phyloP scores from a whole-genome alignment of 2,329 filamentous ascomycete genomes.

The Sarocladium kiliense region DNA sequence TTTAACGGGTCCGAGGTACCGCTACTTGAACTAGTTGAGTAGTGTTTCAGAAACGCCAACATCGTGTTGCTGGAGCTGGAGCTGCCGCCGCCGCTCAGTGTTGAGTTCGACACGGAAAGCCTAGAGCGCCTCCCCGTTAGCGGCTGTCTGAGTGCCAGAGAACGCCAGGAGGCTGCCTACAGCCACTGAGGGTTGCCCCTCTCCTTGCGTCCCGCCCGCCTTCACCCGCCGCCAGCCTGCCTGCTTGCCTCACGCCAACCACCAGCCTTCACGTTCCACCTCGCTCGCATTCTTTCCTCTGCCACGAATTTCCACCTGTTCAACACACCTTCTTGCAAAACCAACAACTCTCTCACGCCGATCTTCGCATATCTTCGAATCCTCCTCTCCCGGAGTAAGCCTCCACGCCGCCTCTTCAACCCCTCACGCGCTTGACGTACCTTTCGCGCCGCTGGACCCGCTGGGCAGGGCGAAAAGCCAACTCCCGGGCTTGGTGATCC shows the following conservation, averaged over 20 bases:
- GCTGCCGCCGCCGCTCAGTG: no score
- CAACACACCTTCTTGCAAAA: background rate
- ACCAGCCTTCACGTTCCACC: slow-evolving; percentile 8
- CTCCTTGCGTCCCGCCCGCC: slow-evolving; percentile 1
- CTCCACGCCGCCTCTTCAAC: background rate
- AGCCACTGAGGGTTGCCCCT: background rate
- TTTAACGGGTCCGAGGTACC: background rate
- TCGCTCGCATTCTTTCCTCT: background rate
- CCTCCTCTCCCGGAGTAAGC: background rate
- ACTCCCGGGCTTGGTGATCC: slow-evolving; percentile 8
- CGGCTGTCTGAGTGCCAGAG: no score
- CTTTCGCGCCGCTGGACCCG: slow-evolving; percentile 4
- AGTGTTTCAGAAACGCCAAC: background rate
- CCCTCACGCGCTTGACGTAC: background rate
- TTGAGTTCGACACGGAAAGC: background rate
- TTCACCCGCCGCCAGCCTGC: background rate
- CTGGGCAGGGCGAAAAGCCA: slow-evolving; percentile 10
- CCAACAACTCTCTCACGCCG: background rate
- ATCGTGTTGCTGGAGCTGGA: background rate
- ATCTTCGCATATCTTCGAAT: background rate
- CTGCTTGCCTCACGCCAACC: background rate
- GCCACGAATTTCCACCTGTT: background rate
- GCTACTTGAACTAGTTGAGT: background rate
- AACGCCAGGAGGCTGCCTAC: no score
- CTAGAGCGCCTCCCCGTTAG: background rate